phyloP scores from a whole-genome alignment of 208 protist species.

The Leishmania braziliensis region DNA sequence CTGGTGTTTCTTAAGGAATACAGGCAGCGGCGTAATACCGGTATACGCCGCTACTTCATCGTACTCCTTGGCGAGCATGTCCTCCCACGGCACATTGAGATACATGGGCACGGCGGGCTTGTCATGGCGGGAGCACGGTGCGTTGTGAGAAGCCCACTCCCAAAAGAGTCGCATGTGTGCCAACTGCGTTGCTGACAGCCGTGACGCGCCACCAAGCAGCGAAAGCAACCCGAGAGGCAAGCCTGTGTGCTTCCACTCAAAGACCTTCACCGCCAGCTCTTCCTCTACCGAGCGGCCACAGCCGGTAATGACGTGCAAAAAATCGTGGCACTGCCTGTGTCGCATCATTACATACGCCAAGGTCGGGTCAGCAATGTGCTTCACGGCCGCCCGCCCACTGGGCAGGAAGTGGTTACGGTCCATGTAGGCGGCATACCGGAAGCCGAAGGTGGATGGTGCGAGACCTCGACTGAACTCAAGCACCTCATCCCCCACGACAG shows the following conservation, averaged over 20 bases:
- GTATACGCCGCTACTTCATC: slow-evolving; percentile 51
- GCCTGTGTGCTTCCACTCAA: slow-evolving; percentile 85
- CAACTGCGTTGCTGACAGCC: slow-evolving; percentile 51
- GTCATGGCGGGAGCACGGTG: slow-evolving; percentile 54
- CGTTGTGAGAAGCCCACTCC: slow-evolving; percentile 62
- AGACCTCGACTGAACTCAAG: slow-evolving; percentile 52
- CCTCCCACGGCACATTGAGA: slow-evolving; percentile 79
- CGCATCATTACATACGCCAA: slow-evolving; percentile 87
- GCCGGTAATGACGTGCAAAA: slow-evolving; percentile 64
- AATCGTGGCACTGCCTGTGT: slow-evolving; percentile 89
- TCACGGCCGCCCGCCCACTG: slow-evolving; percentile 64
- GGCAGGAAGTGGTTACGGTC: slow-evolving; percentile 78
- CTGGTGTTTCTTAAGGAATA: slow-evolving; percentile 40
- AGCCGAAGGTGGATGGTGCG: slow-evolving; percentile 68
- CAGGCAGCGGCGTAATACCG: slow-evolving; percentile 70
- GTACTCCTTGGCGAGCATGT: slow-evolving; percentile 58
- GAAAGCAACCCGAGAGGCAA: slow-evolving; percentile 77
- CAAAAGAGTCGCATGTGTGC: slow-evolving; percentile 52
- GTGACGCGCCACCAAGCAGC: slow-evolving; percentile 64
- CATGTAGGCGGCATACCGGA: slow-evolving; percentile 82
- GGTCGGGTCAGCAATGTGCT: slow-evolving; percentile 64
- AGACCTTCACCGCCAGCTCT: slow-evolving; percentile 82
- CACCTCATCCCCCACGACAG: slow-evolving; percentile 59
- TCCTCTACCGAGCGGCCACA: slow-evolving; percentile 85
- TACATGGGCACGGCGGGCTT: slow-evolving; percentile 54